phyloP scores from a whole-genome alignment of 306 rosid species.

The Corylus avellana region DNA sequence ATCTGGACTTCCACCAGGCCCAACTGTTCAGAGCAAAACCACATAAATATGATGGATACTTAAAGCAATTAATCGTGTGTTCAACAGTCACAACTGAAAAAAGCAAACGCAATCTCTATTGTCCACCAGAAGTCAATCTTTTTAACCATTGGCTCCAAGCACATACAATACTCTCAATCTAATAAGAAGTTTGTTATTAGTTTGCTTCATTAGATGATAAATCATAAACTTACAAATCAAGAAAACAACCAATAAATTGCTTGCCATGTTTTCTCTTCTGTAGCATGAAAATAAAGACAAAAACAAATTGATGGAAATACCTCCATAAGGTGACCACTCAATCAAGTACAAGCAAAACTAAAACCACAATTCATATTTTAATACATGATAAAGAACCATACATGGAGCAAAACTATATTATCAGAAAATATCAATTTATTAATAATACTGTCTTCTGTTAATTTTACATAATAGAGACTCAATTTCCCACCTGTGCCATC shows the following conservation, averaged over 20 bases:
- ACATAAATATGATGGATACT: conserved; percentile 6
- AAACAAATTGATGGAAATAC: not conserved
- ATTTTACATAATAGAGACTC: conserved; percentile 1
- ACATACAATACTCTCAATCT: not conserved
- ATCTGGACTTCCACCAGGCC: conserved; percentile 98
- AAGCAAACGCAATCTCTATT: not conserved
- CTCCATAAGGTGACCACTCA: not conserved
- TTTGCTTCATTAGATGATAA: not conserved
- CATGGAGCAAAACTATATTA: not conserved
- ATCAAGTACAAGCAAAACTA: conserved; percentile 13
- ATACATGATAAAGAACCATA: not conserved
- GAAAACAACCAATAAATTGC: not conserved
- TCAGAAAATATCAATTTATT: not conserved
- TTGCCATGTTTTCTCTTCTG: not conserved
- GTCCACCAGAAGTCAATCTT: not conserved
- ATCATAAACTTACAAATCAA: not conserved
- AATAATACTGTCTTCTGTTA: not conserved
- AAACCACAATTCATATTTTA: not conserved
- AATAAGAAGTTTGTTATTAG: not conserved
- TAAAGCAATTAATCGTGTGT: not conserved
- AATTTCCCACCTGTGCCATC: conserved; percentile 83
- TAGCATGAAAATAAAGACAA: not conserved
- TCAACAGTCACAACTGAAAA: not conserved
- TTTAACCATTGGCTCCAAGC: too few relatives aligned
- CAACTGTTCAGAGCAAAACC: conserved; percentile 51